These are phyloP conservation scores for Notholithocarpus densiflorus DNA, from an alignment of 306 rosid species.

Conservation along the genomic window DNA sequence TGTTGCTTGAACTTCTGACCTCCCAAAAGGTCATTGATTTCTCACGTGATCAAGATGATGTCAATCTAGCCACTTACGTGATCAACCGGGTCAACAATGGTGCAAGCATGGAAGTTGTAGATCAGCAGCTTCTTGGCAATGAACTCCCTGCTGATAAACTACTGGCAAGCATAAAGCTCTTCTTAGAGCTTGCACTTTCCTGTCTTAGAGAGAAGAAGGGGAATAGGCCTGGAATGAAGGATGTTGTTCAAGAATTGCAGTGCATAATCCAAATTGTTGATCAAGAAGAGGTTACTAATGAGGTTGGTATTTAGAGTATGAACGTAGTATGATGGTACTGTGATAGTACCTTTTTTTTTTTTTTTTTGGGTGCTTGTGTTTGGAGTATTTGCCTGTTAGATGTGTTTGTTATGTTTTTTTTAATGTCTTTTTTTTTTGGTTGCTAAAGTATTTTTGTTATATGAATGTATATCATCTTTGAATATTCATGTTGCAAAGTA, in stretches of 20 bases:
- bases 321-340: background rate
- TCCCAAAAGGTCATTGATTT: conserved; percentile 87
- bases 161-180: conserved; percentile 48
- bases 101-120: conserved; percentile 51
- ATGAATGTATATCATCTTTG: background rate
- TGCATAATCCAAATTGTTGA: conserved; percentile 47
- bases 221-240: conserved; percentile 86
- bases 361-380: background rate
- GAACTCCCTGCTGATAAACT: conserved; percentile 28
- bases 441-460: background rate
- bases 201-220: conserved; percentile 78
- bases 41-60: conserved; percentile 66
- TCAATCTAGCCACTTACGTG: conserved; percentile 67
- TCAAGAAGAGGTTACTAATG: conserved; percentile 29
- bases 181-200: conserved; percentile 71
- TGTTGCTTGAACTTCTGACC: conserved; percentile 80
- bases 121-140: conserved; percentile 45
- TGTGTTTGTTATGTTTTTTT: background rate
- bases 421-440: too few species aligned
- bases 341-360: background rate
- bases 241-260: conserved; percentile 61
- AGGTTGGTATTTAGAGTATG: conserved; percentile 11
- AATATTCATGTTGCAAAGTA: conserved; percentile 34
- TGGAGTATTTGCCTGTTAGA: conserved; percentile 5
- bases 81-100: conserved; percentile 49